Percentiles rank a stretch among this genome's conserved stretches.
Conservation (phyloP, 2,329 filamentous ascomycete species). For the Xylariaceae sp. region DNA sequence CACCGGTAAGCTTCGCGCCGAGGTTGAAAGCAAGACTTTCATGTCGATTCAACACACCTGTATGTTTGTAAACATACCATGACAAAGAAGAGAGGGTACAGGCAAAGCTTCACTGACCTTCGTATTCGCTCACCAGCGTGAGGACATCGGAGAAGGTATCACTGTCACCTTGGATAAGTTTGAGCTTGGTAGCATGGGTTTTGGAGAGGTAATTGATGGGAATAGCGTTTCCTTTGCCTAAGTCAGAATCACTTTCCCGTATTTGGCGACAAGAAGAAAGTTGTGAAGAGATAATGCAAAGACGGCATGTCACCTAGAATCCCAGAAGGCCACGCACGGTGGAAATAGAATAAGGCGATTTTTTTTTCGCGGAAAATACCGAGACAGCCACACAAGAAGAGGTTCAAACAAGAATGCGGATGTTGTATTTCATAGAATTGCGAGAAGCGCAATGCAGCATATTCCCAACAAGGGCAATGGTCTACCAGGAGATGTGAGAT, state of each 20-base stretch:
- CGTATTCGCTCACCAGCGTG: constrained; percentile 71
- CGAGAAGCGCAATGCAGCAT: background rate
- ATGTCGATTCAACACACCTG: constrained; percentile 74
- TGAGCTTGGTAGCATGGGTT: constrained; percentile 39
- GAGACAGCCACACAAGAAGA: background rate
- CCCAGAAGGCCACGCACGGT: too few species aligned
- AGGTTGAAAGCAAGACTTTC: constrained; percentile 84
- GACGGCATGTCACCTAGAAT: too few species aligned
- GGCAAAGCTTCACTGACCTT: constrained; percentile 40
- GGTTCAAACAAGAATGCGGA: background rate
- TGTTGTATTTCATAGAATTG: background rate
- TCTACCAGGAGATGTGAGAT: constrained; percentile 1
- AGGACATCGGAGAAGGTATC: constrained; percentile 73
- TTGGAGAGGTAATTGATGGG: constrained; percentile 53
- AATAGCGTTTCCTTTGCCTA: constrained; percentile 26
- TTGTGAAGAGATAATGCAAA: too few species aligned
- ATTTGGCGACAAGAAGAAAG: too few species aligned
- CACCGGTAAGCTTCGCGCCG: constrained; percentile 76
- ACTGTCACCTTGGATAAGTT: constrained; percentile 48
- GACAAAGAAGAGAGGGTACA: constrained; percentile 1
- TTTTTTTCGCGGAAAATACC: too few species aligned
- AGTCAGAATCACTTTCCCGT: constrained; percentile 10
- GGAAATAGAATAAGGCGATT: too few species aligned
- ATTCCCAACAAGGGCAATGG: background rate
- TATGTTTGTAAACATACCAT: background rate